Evolutionary conservation across 176 grass and related monocot genomes (phyloP), one percentile per base, ranked within the genome.

Genomic region (Puccinellia tenuiflora): DNA sequence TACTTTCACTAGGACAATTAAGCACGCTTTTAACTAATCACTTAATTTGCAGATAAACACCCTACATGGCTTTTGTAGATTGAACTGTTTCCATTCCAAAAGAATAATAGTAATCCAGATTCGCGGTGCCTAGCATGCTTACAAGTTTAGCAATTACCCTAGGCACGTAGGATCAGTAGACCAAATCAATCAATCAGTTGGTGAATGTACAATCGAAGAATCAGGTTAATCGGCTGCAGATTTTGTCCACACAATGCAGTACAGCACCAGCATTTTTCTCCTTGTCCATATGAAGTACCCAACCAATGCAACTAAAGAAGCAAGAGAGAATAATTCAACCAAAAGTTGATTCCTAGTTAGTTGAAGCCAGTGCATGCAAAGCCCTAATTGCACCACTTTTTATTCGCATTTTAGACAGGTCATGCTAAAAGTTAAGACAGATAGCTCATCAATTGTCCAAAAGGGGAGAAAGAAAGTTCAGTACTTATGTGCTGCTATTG

Each of bases 351-450:
- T 37, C 53, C 75, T 80, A 13, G 35, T 46, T 78, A 83, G 84
- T 83, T 86, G 84, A 86, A 77, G 88, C 83, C 88, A 90, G 83
- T 79, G 75, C 86, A 73, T 24, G 67, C 28, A 80, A 62, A 30
- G 60, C 52, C 29, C 73, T 76, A 76, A 37, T 63, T 81, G 57
- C 53, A 37, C 56, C 29, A 24, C 72, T 65, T 82, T 81, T 65
- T 28, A 56, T 78, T 52, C 15, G 7, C 26, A 21, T 6, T 45
- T 65, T 90, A 45, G 56, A 54, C 26, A 79, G 42, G 67, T 13
- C 75, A 74, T 79, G 33, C 61, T 53, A 78, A 78, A 88, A 79
- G 86, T 57, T 68, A 68, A 59, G 48, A 47, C 47, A 73, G 78
- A 85, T 86, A 37, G 52, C 81, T 51, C 61, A 37, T 63, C n/a